phyloP scores from a whole-genome alignment of 331 rosid genomes.

The Saraca asoca region DNA sequence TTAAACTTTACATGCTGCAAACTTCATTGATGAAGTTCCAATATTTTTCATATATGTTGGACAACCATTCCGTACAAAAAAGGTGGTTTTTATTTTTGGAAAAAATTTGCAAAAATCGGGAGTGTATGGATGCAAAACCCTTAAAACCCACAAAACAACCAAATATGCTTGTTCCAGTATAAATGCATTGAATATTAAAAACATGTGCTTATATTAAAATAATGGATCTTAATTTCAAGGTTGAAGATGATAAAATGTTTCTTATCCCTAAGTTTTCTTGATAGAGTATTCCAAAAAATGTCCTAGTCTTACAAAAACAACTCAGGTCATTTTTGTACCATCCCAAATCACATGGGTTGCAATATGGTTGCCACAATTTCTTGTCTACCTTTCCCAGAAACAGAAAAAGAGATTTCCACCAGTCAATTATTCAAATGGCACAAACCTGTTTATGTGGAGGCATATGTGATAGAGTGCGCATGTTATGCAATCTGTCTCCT shows the following conservation, averaged over 20 bases:
- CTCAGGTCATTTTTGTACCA: neutral
- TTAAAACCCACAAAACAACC: neutral
- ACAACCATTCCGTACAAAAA: too few relatives aligned
- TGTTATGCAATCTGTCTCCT: conserved; percentile 93
- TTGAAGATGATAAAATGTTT: conserved; percentile 1
- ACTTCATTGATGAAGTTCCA: too few relatives aligned
- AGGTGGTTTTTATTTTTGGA: too few relatives aligned
- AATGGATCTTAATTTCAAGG: conserved; percentile 6
- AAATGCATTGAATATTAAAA: conserved; percentile 19
- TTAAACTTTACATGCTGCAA: too few relatives aligned
- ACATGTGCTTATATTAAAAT: conserved; percentile 11
- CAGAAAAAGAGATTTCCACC: conserved; percentile 19
- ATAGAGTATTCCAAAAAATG: neutral
- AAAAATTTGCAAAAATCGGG: too few relatives aligned
- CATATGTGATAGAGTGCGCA: conserved; percentile 98
- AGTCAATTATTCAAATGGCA: conserved; percentile 33
- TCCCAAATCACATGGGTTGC: conserved; percentile 14
- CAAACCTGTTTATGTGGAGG: conserved; percentile 97
- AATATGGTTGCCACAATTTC: neutral
- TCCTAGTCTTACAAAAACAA: neutral
- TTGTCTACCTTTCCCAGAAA: conserved; percentile 1
- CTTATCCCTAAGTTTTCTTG: conserved; percentile 21
- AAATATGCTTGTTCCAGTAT: conserved; percentile 5
- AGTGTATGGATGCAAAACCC: too few relatives aligned
- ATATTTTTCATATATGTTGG: too few relatives aligned